Percentiles rank a stretch among this genome's conserved stretches.
phyloP scores from a whole-genome alignment of 352 stramenopile species.

The Thraustochytrium striatum region DNA sequence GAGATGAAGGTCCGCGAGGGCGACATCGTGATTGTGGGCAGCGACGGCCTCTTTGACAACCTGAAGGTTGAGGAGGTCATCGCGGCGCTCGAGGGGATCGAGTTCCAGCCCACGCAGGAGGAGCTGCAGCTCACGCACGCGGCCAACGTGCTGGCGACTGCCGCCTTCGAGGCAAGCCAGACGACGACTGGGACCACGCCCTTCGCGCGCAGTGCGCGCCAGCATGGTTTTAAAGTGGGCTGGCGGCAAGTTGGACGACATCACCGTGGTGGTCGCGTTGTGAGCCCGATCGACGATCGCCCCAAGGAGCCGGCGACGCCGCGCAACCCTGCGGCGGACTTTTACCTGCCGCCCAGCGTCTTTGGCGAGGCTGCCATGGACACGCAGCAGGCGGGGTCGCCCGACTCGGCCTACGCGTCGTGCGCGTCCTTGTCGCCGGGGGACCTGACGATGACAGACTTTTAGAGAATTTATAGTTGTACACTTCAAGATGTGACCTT shows the following conservation, averaged over 20 bases:
- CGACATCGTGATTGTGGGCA: slow-evolving; percentile 85
- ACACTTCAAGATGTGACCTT: too few species aligned
- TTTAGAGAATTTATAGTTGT: too few species aligned
- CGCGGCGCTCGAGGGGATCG: not conserved
- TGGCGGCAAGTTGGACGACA: slow-evolving; percentile 82
- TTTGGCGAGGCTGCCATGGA: slow-evolving; percentile 22
- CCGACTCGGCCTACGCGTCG: too few species aligned
- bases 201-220: slow-evolving; percentile 66
- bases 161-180: slow-evolving; percentile 70
- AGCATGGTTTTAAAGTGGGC: slow-evolving; percentile 71
- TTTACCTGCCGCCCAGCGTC: slow-evolving; percentile 5
- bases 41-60: slow-evolving; percentile 94
- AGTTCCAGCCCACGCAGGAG: not conserved
- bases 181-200: slow-evolving; percentile 67
- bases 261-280: slow-evolving; percentile 77
- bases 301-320: too few species aligned
- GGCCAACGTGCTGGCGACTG: slow-evolving; percentile 65
- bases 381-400: not conserved
- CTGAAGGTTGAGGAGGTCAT: slow-evolving; percentile 70
- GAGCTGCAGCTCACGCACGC: not conserved
- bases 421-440: too few species aligned
- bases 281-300: too few species aligned
- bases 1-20: slow-evolving; percentile 73
- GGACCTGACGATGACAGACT: too few species aligned
- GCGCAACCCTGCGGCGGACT: too few species aligned